Evolutionary conservation across 2,329 filamentous ascomycete genomes (phyloP).

Genomic region (Camillea tinctor): DNA sequence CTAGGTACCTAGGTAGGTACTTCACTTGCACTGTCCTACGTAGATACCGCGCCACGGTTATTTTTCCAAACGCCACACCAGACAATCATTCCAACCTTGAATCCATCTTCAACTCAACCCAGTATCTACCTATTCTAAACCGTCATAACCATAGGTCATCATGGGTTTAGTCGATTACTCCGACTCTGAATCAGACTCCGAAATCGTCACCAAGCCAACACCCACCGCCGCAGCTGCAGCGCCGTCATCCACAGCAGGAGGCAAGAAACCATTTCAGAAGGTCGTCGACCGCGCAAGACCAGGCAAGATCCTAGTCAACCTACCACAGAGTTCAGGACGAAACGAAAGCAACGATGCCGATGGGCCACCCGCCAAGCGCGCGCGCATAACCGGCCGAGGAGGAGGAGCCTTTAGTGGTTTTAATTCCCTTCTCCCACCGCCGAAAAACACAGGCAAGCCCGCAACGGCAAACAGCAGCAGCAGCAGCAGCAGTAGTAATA

Average conservation of each 20-base stretch:
- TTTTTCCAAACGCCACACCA: too few species aligned
- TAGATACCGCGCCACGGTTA: too few species aligned
- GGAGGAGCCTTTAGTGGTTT: slow-evolving; percentile 74
- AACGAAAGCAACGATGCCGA: slow-evolving; percentile 40
- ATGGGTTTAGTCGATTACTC: slow-evolving; percentile 86
- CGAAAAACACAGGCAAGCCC: slow-evolving; percentile 59
- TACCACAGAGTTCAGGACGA: slow-evolving; percentile 55
- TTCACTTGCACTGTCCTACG: too few species aligned
- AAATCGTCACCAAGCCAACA: slow-evolving; percentile 49
- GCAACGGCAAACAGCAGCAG: slow-evolving; percentile 27
- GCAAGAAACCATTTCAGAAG: slow-evolving; percentile 70
- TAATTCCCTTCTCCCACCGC: slow-evolving; percentile 81
- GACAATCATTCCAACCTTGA: too few species aligned
- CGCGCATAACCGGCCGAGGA: slow-evolving; percentile 46
- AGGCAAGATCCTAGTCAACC: slow-evolving; percentile 78
- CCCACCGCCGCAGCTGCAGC: slow-evolving; percentile 11
- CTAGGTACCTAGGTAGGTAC: too few species aligned
- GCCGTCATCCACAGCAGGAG: slow-evolving; percentile 23
- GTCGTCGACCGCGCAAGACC: slow-evolving; percentile 79
- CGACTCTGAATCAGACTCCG: slow-evolving; percentile 72
- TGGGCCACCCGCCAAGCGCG: slow-evolving; percentile 69
- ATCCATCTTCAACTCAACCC: too few species aligned
- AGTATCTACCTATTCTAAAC: slow-evolving; percentile 6
- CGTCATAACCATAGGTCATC: slow-evolving; percentile 8
- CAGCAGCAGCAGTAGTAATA: slow-evolving; percentile 26